These are phyloP conservation scores for Gastrodia elata DNA, from an alignment of 106 monocot genomes.

Conservation along the genomic window DNA sequence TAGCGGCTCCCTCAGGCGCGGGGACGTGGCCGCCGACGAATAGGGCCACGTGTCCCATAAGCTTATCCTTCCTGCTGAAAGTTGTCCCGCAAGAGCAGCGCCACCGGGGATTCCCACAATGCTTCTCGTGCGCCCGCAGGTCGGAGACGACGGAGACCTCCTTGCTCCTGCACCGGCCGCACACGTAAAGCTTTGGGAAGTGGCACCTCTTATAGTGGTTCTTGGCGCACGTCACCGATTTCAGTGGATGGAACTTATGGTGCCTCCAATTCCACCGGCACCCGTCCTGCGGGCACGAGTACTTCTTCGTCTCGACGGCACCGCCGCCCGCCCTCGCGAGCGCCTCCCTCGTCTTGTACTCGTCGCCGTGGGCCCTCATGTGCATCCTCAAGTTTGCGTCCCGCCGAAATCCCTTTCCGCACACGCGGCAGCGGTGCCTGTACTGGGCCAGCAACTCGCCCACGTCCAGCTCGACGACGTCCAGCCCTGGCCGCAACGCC, in stretches of 20 bases:
- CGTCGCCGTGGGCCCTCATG: slow-evolving; percentile 75
- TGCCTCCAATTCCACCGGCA: slow-evolving; percentile 72
- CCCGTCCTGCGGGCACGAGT: slow-evolving; percentile 77
- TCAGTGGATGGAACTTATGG: slow-evolving; percentile 64
- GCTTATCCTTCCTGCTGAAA: slow-evolving; percentile 76
- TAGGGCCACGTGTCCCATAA: slow-evolving; percentile 46
- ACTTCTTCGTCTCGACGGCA: slow-evolving; percentile 21
- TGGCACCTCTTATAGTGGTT: slow-evolving; percentile 79
- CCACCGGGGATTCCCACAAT: slow-evolving; percentile 58
- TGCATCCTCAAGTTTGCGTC: slow-evolving; percentile 80
- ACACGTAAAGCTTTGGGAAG: slow-evolving; percentile 71
- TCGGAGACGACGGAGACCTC: slow-evolving; percentile 74
- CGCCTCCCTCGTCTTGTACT: slow-evolving; percentile 61
- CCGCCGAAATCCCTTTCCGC: slow-evolving; percentile 75
- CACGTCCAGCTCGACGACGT: slow-evolving; percentile 44
- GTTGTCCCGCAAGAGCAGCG: slow-evolving; percentile 66
- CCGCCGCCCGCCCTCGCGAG: slow-evolving; percentile 15
- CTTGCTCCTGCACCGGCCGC: slow-evolving; percentile 58
- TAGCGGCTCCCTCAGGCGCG: not conserved
- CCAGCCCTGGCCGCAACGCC: not conserved
- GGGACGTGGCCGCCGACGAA: slow-evolving; percentile 47
- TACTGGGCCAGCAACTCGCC: slow-evolving; percentile 48
- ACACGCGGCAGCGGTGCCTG: slow-evolving; percentile 64
- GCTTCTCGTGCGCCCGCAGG: slow-evolving; percentile 74
- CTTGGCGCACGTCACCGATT: slow-evolving; percentile 70